Percentiles rank a stretch among this genome's conserved stretches.
Evolutionary conservation across 495 filamentous ascomycete species (phyloP).

Genomic region (Aspergillus sclerotiicarbonarius): DNA sequence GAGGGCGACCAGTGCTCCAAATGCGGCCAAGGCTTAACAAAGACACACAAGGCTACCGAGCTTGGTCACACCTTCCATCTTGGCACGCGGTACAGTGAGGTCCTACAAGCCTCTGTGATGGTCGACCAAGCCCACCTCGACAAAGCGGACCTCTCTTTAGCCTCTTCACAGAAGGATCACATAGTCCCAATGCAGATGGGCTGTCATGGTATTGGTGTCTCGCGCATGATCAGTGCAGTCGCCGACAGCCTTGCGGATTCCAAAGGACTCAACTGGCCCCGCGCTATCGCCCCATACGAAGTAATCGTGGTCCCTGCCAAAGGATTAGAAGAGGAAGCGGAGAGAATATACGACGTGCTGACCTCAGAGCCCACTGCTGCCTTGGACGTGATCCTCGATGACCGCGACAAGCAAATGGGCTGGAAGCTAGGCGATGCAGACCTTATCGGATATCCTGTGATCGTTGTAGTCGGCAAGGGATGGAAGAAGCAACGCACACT

Average conservation of each 20-base stretch:
- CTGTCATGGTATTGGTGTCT: constrained; percentile 93
- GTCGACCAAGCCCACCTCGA: constrained; percentile 29
- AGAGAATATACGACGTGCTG: constrained; percentile 61
- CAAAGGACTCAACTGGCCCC: constrained; percentile 85
- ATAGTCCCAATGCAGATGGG: constrained; percentile 79
- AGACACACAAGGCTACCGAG: constrained; percentile 72
- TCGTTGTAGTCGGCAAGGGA: constrained; percentile 70
- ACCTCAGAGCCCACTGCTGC: constrained; percentile 16
- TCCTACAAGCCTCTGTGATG: constrained; percentile 62
- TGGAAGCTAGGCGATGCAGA: constrained; percentile 92
- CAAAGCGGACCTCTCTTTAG: constrained; percentile 8
- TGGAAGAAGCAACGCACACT: constrained; percentile 63
- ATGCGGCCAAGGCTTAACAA: constrained; percentile 63
- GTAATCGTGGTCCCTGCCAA: constrained; percentile 63
- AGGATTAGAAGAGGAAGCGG: constrained; percentile 45
- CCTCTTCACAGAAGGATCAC: constrained; percentile 15
- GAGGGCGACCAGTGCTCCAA: constrained; percentile 70
- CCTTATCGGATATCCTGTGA: constrained; percentile 80
- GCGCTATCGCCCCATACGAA: constrained; percentile 81
- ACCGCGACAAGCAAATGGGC: constrained; percentile 63
- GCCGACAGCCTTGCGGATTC: constrained; percentile 70
- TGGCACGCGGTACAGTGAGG: constrained; percentile 80
- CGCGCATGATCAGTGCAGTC: constrained; percentile 83
- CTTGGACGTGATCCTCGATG: constrained; percentile 72
- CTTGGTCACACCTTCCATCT: constrained; percentile 95